These are phyloP conservation scores for Fusarium chuoi DNA, from an alignment of 2,329 filamentous ascomycete genomes.

Conservation along the genomic window DNA sequence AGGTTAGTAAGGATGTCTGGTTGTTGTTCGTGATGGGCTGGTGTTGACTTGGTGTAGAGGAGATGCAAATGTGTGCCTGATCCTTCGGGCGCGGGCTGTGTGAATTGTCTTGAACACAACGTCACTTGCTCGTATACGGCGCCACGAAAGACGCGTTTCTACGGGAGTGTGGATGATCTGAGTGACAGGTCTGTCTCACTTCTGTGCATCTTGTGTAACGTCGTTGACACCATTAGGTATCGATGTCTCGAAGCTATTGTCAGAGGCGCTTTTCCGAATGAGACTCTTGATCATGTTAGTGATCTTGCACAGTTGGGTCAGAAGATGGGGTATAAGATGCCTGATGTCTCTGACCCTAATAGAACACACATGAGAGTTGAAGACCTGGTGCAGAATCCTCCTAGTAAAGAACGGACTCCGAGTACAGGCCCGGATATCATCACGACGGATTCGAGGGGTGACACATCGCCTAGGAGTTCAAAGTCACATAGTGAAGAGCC, in stretches of 20 bases:
- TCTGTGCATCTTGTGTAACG: background rate
- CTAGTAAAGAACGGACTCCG: background rate
- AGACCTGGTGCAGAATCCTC: slow-evolving; percentile 17
- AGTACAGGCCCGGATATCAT: slow-evolving; percentile 1
- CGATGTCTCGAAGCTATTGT: slow-evolving; percentile 52
- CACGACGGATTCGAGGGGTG: background rate
- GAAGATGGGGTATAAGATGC: slow-evolving; percentile 49
- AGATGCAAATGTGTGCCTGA: slow-evolving; percentile 51
- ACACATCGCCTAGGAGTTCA: slow-evolving; percentile 7
- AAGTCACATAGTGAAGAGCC: slow-evolving; percentile 34
- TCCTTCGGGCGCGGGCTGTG: slow-evolving; percentile 45
- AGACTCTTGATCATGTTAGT: slow-evolving; percentile 42
- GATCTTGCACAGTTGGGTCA: slow-evolving; percentile 47
- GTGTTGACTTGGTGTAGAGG: background rate
- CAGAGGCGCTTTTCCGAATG: slow-evolving; percentile 48
- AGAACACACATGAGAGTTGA: slow-evolving; percentile 29
- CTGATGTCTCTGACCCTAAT: slow-evolving; percentile 40
- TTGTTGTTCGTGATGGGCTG: background rate
- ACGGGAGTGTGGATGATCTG: slow-evolving; percentile 51
- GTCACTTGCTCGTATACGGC: slow-evolving; percentile 49
- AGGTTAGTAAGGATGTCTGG: slow-evolving; percentile 32
- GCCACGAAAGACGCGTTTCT: slow-evolving; percentile 51
- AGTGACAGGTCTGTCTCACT: slow-evolving; percentile 46
- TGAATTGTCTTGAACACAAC: slow-evolving; percentile 48
- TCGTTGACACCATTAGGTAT: slow-evolving; percentile 35